Percentiles rank a stretch among this genome's conserved stretches.
phyloP scores from a whole-genome alignment of 257 asterid species.

The Solanum etuberosum region DNA sequence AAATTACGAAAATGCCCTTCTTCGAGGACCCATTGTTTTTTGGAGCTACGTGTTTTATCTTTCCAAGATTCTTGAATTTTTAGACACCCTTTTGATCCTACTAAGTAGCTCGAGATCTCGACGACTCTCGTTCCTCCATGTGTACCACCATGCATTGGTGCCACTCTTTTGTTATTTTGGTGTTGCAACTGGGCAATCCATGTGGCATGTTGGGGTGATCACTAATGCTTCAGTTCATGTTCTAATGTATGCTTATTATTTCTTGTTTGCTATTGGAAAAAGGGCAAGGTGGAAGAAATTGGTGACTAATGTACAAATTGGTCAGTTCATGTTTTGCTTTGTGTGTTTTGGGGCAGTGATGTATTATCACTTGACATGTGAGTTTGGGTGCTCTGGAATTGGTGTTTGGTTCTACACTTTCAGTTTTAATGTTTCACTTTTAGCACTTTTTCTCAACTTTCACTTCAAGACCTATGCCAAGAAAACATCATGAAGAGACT shows the following conservation, averaged over 20 bases:
- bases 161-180: slow-evolving; percentile 57
- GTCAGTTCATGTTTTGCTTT: slow-evolving; percentile 63
- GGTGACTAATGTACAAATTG: slow-evolving; percentile 62
- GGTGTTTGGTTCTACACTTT: slow-evolving; percentile 70
- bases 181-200: slow-evolving; percentile 42
- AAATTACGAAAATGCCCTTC: slow-evolving; percentile 29
- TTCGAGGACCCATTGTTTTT: slow-evolving; percentile 52
- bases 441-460: slow-evolving; percentile 53
- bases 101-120: slow-evolving; percentile 31
- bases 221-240: slow-evolving; percentile 73
- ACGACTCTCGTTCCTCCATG: slow-evolving; percentile 77
- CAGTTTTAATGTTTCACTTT: slow-evolving; percentile 55
- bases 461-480: slow-evolving; percentile 52
- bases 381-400: slow-evolving; percentile 65
- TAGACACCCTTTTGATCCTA: slow-evolving; percentile 58
- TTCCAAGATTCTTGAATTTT: slow-evolving; percentile 62
- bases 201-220: slow-evolving; percentile 69
- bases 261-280: slow-evolving; percentile 41
- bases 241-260: slow-evolving; percentile 69
- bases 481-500: neutral
- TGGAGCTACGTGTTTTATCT: slow-evolving; percentile 74
- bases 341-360: slow-evolving; percentile 57
- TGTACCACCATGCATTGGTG: slow-evolving; percentile 82
- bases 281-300: slow-evolving; percentile 75
- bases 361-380: slow-evolving; percentile 35